phyloP scores from a whole-genome alignment of 371 early-diverging fungal species.

The Dipsacomyces acuminosporus region DNA sequence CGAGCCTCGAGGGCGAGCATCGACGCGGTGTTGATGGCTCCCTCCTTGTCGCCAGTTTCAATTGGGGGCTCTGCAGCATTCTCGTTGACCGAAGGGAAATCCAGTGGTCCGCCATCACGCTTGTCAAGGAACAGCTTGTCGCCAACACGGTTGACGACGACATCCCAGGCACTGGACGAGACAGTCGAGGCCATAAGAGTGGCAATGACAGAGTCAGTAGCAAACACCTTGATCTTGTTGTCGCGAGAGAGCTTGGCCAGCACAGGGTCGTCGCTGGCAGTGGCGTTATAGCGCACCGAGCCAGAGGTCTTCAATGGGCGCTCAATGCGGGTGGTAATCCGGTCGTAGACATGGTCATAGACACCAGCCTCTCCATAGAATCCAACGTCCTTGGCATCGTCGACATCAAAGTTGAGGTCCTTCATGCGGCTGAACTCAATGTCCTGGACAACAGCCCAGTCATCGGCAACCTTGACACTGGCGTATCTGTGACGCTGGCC shows the following conservation, averaged over 20 bases:
- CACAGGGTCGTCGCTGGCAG: conserved; percentile 58
- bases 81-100: conserved; percentile 91
- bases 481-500: conserved; percentile 74
- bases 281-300: conserved; percentile 67
- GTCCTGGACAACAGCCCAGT: conserved; percentile 93
- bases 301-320: conserved; percentile 67
- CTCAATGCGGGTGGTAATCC: conserved; percentile 75
- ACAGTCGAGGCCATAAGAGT: conserved; percentile 90
- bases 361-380: conserved; percentile 65
- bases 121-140: conserved; percentile 89
- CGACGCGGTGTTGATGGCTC: conserved; percentile 76
- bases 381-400: conserved; percentile 70
- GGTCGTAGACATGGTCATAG: conserved; percentile 85
- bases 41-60: conserved; percentile 79
- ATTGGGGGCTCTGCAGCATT: conserved; percentile 88
- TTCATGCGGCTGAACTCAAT: conserved; percentile 84
- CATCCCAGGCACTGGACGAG: conserved; percentile 94
- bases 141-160: conserved; percentile 82
- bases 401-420: conserved; percentile 75
- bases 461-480: conserved; percentile 78
- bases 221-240: conserved; percentile 67
- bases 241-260: conserved; percentile 53
- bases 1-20: conserved; percentile 86
- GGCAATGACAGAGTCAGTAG: conserved; percentile 85
- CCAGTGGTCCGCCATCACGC: conserved; percentile 72